These are phyloP conservation scores for Cantharellus cinnabarinus DNA, from an alignment of 768 basidiomycete species.

Conservation along the genomic window DNA sequence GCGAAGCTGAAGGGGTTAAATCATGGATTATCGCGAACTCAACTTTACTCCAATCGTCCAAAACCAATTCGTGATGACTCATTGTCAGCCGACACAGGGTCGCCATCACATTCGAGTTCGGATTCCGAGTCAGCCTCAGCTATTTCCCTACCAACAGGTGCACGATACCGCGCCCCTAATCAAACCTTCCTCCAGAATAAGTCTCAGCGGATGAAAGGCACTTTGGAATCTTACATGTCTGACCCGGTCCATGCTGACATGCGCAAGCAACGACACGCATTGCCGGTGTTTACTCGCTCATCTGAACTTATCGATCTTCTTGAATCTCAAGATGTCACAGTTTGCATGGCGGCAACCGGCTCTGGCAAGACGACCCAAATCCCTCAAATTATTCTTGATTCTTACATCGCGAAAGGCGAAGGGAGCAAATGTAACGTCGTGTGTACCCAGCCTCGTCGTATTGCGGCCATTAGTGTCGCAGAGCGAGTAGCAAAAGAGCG, in stretches of 20 bases:
- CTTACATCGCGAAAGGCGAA: conserved; percentile 53
- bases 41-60: conserved; percentile 43
- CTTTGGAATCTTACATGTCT: conserved; percentile 35
- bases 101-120: background rate
- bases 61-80: background rate
- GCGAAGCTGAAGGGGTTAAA: conserved; percentile 54
- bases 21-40: conserved; percentile 39
- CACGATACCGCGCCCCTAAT: conserved; percentile 10
- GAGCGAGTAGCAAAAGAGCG: conserved; percentile 81
- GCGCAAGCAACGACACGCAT: conserved; percentile 38
- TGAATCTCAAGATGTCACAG: conserved; percentile 58
- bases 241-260: conserved; percentile 44
- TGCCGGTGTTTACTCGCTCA: conserved; percentile 59
- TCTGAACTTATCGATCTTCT: conserved; percentile 50
- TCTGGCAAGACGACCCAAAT: conserved; percentile 92
- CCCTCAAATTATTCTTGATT: conserved; percentile 78
- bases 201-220: conserved; percentile 34
- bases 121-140: background rate
- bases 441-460: conserved; percentile 80
- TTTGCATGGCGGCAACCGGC: conserved; percentile 77
- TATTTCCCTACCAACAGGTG: conserved; percentile 7
- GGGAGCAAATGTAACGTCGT: conserved; percentile 76
- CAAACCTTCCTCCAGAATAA: conserved; percentile 21
- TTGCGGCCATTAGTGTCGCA: conserved; percentile 83
- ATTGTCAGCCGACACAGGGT: conserved; percentile 1